Conservation (phyloP, 2,329 filamentous ascomycete genomes). For the Chaetomiaceae sp. region DNA sequence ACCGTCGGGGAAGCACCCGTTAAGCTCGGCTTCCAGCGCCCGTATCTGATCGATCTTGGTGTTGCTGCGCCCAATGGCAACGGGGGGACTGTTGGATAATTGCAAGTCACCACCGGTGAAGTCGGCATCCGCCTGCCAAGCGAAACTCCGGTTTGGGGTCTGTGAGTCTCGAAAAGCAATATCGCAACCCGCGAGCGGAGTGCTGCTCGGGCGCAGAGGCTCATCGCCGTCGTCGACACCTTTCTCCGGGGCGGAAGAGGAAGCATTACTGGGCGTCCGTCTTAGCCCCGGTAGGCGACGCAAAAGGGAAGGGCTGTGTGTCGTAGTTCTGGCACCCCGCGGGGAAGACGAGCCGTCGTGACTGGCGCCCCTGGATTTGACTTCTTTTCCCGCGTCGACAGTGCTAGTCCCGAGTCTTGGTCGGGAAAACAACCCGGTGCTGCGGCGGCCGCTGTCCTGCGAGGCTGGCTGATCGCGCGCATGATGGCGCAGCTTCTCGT, state of each 20-base stretch:
- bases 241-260: slow-evolving; percentile 9
- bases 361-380: slow-evolving; percentile 36
- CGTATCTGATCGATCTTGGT: slow-evolving; percentile 35
- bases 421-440: slow-evolving; percentile 35
- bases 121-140: slow-evolving; percentile 54
- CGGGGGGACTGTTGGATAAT: slow-evolving; percentile 52
- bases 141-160: slow-evolving; percentile 49
- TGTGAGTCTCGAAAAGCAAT: slow-evolving; percentile 9
- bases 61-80: slow-evolving; percentile 37
- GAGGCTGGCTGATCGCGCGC: slow-evolving; percentile 27
- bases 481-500: slow-evolving; percentile 30
- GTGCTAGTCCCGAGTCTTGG: slow-evolving; percentile 33
- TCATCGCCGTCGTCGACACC: slow-evolving; percentile 16
- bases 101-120: slow-evolving; percentile 55
- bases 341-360: slow-evolving; percentile 28
- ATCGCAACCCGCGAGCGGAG: background rate
- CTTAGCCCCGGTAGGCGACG: slow-evolving; percentile 24
- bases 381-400: slow-evolving; percentile 33
- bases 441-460: slow-evolving; percentile 25
- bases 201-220: slow-evolving; percentile 13
- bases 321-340: slow-evolving; percentile 14
- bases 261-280: slow-evolving; percentile 14
- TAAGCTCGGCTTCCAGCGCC: slow-evolving; percentile 33
- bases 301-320: slow-evolving; percentile 19
- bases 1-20: slow-evolving; percentile 12